A percentile compares a stretch with the other conserved stretches of the same genome.
These are phyloP conservation scores for Hortaea sp. DNA, from an alignment of 2,329 filamentous ascomycete genomes.

Conservation along the genomic window DNA sequence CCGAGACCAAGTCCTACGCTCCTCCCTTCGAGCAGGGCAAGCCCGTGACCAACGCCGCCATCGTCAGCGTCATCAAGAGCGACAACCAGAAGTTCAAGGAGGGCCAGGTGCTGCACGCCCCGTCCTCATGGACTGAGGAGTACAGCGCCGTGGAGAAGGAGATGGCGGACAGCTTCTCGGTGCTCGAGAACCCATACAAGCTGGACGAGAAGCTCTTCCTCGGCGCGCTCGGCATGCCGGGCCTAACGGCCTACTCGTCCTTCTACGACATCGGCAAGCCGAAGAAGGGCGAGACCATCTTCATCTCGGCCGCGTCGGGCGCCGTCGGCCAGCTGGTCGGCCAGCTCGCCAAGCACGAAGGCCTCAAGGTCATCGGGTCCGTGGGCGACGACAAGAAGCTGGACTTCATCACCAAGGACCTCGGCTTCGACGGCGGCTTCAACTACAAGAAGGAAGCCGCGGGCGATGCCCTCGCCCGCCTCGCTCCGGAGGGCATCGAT, in stretches of 20 bases:
- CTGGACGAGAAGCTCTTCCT: slow-evolving; percentile 60
- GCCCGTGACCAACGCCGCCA: slow-evolving; percentile 53
- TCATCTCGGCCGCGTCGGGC: slow-evolving; percentile 68
- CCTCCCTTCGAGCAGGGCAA: slow-evolving; percentile 51
- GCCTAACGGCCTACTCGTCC: slow-evolving; percentile 63
- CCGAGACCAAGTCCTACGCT: slow-evolving; percentile 56
- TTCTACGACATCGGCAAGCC: slow-evolving; percentile 68
- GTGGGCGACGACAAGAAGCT: slow-evolving; percentile 74
- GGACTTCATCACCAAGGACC: slow-evolving; percentile 59
- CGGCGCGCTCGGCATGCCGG: slow-evolving; percentile 69
- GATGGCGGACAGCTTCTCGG: slow-evolving; percentile 28
- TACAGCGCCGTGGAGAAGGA: slow-evolving; percentile 50
- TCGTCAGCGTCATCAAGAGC: slow-evolving; percentile 63
- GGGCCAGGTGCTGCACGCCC: slow-evolving; percentile 55
- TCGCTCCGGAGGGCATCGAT: slow-evolving; percentile 69
- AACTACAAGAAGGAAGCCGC: slow-evolving; percentile 82
- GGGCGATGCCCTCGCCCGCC: slow-evolving; percentile 53
- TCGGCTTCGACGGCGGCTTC: slow-evolving; percentile 65
- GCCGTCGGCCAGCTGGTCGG: slow-evolving; percentile 77
- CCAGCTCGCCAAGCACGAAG: slow-evolving; percentile 73
- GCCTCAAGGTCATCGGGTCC: slow-evolving; percentile 67
- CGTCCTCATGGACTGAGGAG: slow-evolving; percentile 36
- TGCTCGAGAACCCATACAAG: slow-evolving; percentile 59
- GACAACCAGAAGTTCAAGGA: slow-evolving; percentile 51
- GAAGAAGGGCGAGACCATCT: slow-evolving; percentile 70